Base-by-base conservation (phyloP, 2,329 filamentous ascomycete species). In the Fusarium denticulatum region DNA sequence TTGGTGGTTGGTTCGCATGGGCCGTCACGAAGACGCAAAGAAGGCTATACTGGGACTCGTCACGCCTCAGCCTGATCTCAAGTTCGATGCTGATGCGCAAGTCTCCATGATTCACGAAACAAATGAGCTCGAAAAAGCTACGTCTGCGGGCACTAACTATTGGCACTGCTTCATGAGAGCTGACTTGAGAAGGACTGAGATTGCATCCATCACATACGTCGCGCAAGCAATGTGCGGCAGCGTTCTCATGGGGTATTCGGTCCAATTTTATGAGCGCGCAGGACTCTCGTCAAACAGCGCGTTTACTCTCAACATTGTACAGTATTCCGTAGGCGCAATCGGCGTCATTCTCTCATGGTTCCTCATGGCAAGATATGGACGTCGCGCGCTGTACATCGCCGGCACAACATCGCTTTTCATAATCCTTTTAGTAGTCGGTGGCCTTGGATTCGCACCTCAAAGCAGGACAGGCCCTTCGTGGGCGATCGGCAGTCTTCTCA, bases 191-290 rank as follows among this genome's bases (percentile, higher is more conserved):
- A 80, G 86, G 5, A 86, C 85, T 0, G 84, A 86, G 65, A 83
- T 87, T 42, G 83, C 82, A 1, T 83, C 82, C 28, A 77, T 87
- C 79, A 85, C 80, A 1, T 86, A 82, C 73, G 77, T 82, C 5
- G 80, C 81, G 6, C 84, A 85, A 74, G 80, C 80, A 1, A 70
- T 83, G 11, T 84, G 81, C 50, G 84, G 84, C 20, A 77, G 80
- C 16, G 78, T 79, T 12, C 79, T 86, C 62, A 90, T 88, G 80
- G 89, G 89, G 67, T 91, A 90, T 77, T 90, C 89, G 14, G 90
- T 88, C 5, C 82, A 85, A 58, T 86, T 86, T 64, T 85, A 84
- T 64, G 78, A 83, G 47, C 82, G 82, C 58, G 85, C 83, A 32
- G 84, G 85, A 8, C 75, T 86, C 26, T 77, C 78, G 1, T 73